Percentiles rank a stretch among this genome's conserved stretches.
Conservation (phyloP, 805 yeast species). For the Candida sonorensis region DNA sequence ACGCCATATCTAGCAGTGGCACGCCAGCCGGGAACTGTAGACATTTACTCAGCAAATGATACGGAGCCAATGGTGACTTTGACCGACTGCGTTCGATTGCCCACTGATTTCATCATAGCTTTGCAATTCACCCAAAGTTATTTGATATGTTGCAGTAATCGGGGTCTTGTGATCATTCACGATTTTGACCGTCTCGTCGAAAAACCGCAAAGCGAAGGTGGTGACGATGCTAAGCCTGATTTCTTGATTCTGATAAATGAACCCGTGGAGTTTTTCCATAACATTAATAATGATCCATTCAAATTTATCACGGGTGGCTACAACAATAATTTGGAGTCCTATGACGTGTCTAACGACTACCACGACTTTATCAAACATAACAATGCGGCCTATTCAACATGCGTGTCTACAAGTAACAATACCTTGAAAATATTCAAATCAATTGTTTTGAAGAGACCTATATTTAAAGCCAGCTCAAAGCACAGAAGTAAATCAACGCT, state of each 20-base stretch:
- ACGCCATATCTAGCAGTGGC: slow-evolving; percentile 11
- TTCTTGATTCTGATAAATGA: slow-evolving; percentile 15
- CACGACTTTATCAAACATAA: slow-evolving; percentile 5
- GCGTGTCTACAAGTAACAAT: no score
- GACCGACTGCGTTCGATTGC: slow-evolving; percentile 10
- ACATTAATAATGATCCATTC: slow-evolving; percentile 10
- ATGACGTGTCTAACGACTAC: slow-evolving; percentile 11
- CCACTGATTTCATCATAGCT: slow-evolving; percentile 17
- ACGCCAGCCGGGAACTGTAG: slow-evolving; percentile 15
- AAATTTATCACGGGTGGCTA: slow-evolving; percentile 17
- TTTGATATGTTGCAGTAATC: slow-evolving; percentile 18
- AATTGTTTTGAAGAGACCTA: slow-evolving; percentile 14
- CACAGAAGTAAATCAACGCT: slow-evolving; percentile 4
- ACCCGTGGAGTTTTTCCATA: slow-evolving; percentile 16
- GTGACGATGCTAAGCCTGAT: no score
- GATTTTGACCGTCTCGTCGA: slow-evolving; percentile 5
- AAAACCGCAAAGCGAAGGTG: no score
- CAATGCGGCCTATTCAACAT: no score
- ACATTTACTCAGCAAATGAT: slow-evolving; percentile 8
- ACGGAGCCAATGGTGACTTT: slow-evolving; percentile 8
- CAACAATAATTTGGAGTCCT: slow-evolving; percentile 16
- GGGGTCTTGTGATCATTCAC: slow-evolving; percentile 18
- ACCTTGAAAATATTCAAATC: slow-evolving; percentile 14
- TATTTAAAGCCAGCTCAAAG: slow-evolving; percentile 14
- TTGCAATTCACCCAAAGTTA: slow-evolving; percentile 11